Evolutionary conservation across 78 protist species (phyloP).

Genomic region (Diacronema lutheri): DNA sequence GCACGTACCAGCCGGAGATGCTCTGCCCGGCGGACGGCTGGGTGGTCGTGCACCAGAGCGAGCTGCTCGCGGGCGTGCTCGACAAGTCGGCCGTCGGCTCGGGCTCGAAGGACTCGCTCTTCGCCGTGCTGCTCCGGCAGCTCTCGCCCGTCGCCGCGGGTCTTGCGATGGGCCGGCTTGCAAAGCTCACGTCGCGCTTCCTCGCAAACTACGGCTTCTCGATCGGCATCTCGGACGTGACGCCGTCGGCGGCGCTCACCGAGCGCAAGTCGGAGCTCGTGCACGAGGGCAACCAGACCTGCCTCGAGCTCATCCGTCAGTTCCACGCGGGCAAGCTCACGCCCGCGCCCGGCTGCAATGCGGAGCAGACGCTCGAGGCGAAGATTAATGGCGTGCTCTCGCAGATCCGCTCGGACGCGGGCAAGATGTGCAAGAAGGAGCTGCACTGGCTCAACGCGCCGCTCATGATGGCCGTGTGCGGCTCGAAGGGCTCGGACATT

Average conservation of each 20-base stretch:
- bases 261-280: slow-evolving; percentile 71
- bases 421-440: slow-evolving; percentile 80
- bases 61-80: slow-evolving; percentile 86
- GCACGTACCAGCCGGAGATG: neutral
- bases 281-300: slow-evolving; percentile 54
- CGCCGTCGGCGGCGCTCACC: slow-evolving; percentile 67
- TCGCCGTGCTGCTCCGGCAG: slow-evolving; percentile 78
- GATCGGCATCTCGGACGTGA: slow-evolving; percentile 96
- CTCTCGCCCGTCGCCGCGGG: slow-evolving; percentile 71
- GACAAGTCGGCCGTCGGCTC: slow-evolving; percentile 75
- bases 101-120: slow-evolving; percentile 56
- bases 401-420: slow-evolving; percentile 86
- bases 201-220: slow-evolving; percentile 81
- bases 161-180: slow-evolving; percentile 84
- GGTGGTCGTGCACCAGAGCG: slow-evolving; percentile 66
- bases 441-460: slow-evolving; percentile 86
- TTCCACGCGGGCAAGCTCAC: slow-evolving; percentile 63
- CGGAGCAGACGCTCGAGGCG: slow-evolving; percentile 67
- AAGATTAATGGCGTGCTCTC: slow-evolving; percentile 78
- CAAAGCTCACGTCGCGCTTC: slow-evolving; percentile 67
- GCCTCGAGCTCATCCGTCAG: slow-evolving; percentile 59
- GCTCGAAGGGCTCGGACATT: slow-evolving; percentile 95
- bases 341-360: slow-evolving; percentile 83
- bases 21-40: slow-evolving; percentile 92
- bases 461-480: slow-evolving; percentile 97